A percentile compares a stretch with the other conserved stretches of the same genome.
phyloP scores from a whole-genome alignment of 768 basidiomycete species.

The Lepiota subincarnata region DNA sequence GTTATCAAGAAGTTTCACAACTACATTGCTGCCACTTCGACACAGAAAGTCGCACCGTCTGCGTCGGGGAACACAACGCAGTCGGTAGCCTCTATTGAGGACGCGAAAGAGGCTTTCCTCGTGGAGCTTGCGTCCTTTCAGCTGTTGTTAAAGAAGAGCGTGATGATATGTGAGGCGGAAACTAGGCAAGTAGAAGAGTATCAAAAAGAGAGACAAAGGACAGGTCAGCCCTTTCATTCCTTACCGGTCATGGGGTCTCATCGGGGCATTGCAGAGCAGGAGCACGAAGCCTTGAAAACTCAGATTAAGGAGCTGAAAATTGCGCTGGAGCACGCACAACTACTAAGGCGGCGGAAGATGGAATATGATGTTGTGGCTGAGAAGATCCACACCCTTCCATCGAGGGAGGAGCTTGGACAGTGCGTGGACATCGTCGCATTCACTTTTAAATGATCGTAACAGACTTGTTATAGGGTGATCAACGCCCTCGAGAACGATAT shows the following conservation, averaged over 20 bases:
- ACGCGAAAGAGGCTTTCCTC: constrained; percentile 75
- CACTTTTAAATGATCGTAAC: background rate
- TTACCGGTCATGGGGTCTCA: constrained; percentile 8
- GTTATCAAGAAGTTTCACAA: constrained; percentile 80
- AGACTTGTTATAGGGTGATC: constrained; percentile 50
- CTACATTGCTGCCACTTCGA: constrained; percentile 57
- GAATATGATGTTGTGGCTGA: constrained; percentile 85
- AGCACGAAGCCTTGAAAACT: constrained; percentile 59
- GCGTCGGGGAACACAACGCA: constrained; percentile 17
- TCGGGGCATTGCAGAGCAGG: constrained; percentile 46
- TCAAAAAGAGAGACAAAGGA: constrained; percentile 62
- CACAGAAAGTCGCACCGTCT: constrained; percentile 35
- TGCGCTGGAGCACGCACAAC: constrained; percentile 73
- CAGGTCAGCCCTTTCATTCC: constrained; percentile 46
- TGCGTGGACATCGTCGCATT: constrained; percentile 35
- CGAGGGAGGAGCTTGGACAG: constrained; percentile 73
- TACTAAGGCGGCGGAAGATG: constrained; percentile 71
- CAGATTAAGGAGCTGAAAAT: constrained; percentile 80
- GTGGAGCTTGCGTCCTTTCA: constrained; percentile 77
- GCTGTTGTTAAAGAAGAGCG: constrained; percentile 68
- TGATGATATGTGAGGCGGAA: constrained; percentile 84
- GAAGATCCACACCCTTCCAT: constrained; percentile 75
- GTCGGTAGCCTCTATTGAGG: constrained; percentile 41
- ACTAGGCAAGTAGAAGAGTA: constrained; percentile 83
- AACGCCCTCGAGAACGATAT: constrained; percentile 72